Evolutionary conservation across 129 eudicot species (phyloP).

Genomic region (Rutidosis leptorrhynchoides): DNA sequence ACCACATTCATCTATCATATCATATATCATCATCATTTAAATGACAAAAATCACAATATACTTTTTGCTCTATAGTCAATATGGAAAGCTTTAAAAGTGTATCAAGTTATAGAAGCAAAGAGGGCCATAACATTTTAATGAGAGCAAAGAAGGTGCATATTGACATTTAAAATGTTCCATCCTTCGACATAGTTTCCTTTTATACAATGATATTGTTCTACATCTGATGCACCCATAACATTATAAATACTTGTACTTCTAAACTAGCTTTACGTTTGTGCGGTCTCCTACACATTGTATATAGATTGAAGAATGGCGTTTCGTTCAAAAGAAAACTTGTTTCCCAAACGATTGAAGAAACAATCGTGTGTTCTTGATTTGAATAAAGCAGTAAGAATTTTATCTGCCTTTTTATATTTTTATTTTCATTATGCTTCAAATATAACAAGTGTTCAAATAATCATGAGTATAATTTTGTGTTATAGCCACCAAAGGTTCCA

Average conservation of each 20-base stretch:
- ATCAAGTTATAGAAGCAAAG: conserved; percentile 17
- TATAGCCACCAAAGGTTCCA: conserved; percentile 30
- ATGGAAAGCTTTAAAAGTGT: neutral
- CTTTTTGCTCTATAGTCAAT: conserved; percentile 3
- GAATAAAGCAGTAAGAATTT: conserved; percentile 24
- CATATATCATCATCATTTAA: conserved; percentile 11
- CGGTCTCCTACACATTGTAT: neutral
- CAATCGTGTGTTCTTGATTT: conserved; percentile 24
- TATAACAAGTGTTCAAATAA: neutral
- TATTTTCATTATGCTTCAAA: neutral
- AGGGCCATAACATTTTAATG: conserved; percentile 4
- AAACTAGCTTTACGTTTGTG: neutral
- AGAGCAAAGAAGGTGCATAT: conserved; percentile 25
- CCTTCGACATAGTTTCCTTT: conserved; percentile 7
- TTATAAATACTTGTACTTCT: conserved; percentile 23
- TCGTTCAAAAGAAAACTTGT: conserved; percentile 8
- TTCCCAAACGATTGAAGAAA: conserved; percentile 19
- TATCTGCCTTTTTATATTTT: neutral
- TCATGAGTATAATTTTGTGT: conserved; percentile 9
- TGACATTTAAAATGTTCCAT: conserved; percentile 13
- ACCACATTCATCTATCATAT: neutral
- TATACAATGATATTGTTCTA: neutral
- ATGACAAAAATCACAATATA: neutral
- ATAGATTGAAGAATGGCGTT: conserved; percentile 16
- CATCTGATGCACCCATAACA: neutral